Evolutionary conservation across 805 yeast genomes (phyloP).

Genomic region (Saturnispora quitensis): DNA sequence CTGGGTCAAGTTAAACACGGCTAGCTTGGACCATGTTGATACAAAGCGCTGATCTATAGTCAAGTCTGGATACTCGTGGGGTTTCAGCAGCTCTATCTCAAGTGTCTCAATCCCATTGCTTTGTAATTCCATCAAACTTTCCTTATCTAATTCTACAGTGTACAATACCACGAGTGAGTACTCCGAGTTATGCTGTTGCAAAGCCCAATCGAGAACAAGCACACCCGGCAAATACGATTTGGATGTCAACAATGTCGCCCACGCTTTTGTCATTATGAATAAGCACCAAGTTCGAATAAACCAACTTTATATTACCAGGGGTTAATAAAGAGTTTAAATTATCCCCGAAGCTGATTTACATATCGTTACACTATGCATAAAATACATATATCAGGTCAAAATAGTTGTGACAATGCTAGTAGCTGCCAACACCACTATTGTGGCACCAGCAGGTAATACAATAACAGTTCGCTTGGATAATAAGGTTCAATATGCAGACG

Average conservation of each 20-base stretch:
- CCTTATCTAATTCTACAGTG: constrained; percentile 35
- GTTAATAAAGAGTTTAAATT: neutral
- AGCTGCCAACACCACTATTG: neutral
- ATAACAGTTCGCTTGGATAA: neutral
- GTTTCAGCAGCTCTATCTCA: constrained; percentile 35
- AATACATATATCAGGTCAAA: no score
- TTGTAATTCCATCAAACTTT: constrained; percentile 34
- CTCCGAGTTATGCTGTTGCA: constrained; percentile 33
- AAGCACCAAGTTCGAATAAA: no score
- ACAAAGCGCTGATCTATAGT: constrained; percentile 43
- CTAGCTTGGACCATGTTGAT: constrained; percentile 56
- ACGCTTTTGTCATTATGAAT: constrained; percentile 24
- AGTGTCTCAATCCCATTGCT: constrained; percentile 33
- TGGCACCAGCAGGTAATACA: neutral
- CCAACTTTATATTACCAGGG: neutral
- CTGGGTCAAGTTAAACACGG: constrained; percentile 42
- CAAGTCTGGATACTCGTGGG: constrained; percentile 36
- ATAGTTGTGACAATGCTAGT: neutral
- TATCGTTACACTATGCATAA: neutral
- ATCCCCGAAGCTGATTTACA: neutral
- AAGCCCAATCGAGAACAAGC: constrained; percentile 40
- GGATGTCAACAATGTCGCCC: constrained; percentile 52
- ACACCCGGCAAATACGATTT: constrained; percentile 43
- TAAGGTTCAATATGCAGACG: neutral
- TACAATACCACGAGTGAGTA: constrained; percentile 46